Percentiles rank a stretch among this genome's conserved stretches.
Evolutionary conservation across 306 rosid species (phyloP).

Genomic region (Trifolium pratense): DNA sequence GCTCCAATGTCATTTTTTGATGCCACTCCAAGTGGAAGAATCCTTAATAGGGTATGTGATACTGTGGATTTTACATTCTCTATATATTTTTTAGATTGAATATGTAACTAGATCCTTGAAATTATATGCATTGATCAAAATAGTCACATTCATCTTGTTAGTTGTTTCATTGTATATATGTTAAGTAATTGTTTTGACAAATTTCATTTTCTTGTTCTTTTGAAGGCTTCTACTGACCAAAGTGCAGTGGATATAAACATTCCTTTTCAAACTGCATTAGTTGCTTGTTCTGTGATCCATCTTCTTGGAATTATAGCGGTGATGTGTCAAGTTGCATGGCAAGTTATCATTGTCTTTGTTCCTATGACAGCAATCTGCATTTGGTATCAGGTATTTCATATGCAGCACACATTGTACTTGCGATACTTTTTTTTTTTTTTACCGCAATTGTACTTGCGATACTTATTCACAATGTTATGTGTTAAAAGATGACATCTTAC

Average conservation of each 20-base stretch:
- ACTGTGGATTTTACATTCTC: background rate
- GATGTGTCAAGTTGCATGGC: conserved; percentile 54
- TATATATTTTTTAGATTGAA: background rate
- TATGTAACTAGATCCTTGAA: too few relatives aligned
- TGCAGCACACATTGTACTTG: background rate
- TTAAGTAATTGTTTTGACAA: background rate
- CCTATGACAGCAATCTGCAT: conserved; percentile 42
- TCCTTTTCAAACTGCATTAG: conserved; percentile 36
- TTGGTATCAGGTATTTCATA: conserved; percentile 47
- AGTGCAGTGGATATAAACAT: conserved; percentile 60
- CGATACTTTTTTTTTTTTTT: too few relatives aligned
- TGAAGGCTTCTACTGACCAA: conserved; percentile 82
- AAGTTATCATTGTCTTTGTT: conserved; percentile 48
- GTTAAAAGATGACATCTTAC: conserved; percentile 1
- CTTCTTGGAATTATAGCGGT: conserved; percentile 39
- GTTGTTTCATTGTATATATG: background rate
- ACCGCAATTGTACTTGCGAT: background rate
- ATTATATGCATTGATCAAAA: too few relatives aligned
- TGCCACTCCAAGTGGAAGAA: conserved; percentile 84
- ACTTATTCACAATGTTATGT: conserved; percentile 2
- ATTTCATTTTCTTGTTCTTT: conserved; percentile 1
- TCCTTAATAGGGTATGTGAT: conserved; percentile 68
- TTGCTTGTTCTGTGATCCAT: conserved; percentile 28
- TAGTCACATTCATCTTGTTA: background rate
- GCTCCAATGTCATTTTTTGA: conserved; percentile 91